Percentiles rank a stretch among this genome's conserved stretches.
Evolutionary conservation across 345 rosid species (phyloP).

Genomic region (Citropsis articulata): DNA sequence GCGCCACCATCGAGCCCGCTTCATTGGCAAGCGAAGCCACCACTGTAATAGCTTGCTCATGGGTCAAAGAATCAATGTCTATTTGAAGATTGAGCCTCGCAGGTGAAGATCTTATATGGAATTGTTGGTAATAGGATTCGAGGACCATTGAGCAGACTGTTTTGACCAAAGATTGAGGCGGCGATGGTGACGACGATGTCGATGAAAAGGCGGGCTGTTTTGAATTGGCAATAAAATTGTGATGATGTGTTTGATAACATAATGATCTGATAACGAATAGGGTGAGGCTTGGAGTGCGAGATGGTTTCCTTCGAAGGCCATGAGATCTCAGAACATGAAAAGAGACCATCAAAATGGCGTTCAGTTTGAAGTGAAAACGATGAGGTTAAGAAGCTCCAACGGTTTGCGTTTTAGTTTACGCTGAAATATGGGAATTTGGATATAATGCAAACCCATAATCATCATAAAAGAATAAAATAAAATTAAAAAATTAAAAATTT

Average conservation of each 20-base stretch:
- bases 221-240: background rate
- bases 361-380: background rate
- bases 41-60: conserved; percentile 66
- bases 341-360: conserved; percentile 28
- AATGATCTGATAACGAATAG: conserved; percentile 26
- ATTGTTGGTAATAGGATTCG: conserved; percentile 45
- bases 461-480: no score
- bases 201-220: background rate
- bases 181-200: conserved; percentile 13
- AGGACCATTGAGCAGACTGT: conserved; percentile 54
- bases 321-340: conserved; percentile 25
- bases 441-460: no score
- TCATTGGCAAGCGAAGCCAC: conserved; percentile 75
- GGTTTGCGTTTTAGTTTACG: background rate
- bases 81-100: conserved; percentile 40
- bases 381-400: background rate
- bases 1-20: conserved; percentile 80
- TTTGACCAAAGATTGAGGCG: conserved; percentile 45
- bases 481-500: no score
- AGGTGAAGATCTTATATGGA: conserved; percentile 31
- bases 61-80: conserved; percentile 47
- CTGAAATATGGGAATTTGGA: background rate
- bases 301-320: conserved; percentile 26
- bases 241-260: conserved; percentile 13
- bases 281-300: background rate